These are phyloP conservation scores for Candida boidinii DNA, from an alignment of 805 yeast species.

Conservation along the genomic window DNA sequence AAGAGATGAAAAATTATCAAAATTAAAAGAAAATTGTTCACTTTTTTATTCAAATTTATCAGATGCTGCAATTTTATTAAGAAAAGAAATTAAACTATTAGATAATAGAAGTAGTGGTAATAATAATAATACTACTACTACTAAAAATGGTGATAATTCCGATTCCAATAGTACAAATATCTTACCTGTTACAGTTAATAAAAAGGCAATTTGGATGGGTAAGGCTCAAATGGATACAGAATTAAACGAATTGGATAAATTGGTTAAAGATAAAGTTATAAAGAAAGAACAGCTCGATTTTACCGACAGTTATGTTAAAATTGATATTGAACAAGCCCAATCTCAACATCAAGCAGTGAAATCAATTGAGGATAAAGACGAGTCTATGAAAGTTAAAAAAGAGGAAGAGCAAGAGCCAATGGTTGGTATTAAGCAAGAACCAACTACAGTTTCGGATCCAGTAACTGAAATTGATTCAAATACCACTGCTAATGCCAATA, in stretches of 20 bases:
- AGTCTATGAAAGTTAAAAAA: no score
- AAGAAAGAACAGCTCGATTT: slow-evolving; percentile 1
- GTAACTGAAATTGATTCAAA: no score
- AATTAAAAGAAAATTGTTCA: slow-evolving; percentile 35
- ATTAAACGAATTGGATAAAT: slow-evolving; percentile 24
- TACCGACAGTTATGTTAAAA: no score
- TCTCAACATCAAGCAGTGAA: no score
- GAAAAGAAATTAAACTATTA: slow-evolving; percentile 59
- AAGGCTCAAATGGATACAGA: slow-evolving; percentile 45
- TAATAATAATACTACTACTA: slow-evolving; percentile 34
- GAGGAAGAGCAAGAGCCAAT: no score
- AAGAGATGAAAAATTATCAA: slow-evolving; percentile 18
- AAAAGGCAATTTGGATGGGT: slow-evolving; percentile 64
- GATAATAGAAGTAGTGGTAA: slow-evolving; percentile 50
- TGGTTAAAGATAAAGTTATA: slow-evolving; percentile 7
- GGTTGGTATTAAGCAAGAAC: no score
- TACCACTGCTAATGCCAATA: no score
- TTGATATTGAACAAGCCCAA: no score
- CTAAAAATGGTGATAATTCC: no score
- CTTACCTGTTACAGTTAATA: slow-evolving; percentile 60
- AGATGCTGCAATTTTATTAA: slow-evolving; percentile 45
- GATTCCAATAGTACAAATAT: slow-evolving; percentile 26
- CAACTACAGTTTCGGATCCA: no score
- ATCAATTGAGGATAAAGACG: no score
- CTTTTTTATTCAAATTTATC: slow-evolving; percentile 48